Evolutionary conservation across 108 stramenopile genomes (phyloP).

Genomic region (Parmales sp.): DNA sequence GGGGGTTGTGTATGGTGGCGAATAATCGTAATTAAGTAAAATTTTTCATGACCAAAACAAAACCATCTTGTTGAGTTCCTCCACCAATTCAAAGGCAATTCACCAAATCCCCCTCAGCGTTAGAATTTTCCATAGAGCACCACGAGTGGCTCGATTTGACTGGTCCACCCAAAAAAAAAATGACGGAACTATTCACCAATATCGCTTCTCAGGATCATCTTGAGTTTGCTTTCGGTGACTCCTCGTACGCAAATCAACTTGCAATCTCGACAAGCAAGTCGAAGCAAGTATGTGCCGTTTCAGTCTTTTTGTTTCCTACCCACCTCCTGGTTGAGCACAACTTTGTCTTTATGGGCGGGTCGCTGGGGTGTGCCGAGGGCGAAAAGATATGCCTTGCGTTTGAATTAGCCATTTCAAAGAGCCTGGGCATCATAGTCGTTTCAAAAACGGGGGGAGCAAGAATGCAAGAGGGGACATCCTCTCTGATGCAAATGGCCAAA

Average conservation of each 20-base stretch:
- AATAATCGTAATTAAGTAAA: no score
- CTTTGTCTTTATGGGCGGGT: slow-evolving; percentile 19
- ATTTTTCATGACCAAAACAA: no score
- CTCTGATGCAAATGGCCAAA: slow-evolving; percentile 40
- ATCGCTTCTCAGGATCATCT: no score
- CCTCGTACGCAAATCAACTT: background rate
- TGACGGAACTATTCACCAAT: no score
- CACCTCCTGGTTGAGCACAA: slow-evolving; percentile 11
- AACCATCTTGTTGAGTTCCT: no score
- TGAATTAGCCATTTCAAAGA: slow-evolving; percentile 23
- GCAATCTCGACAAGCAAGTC: background rate
- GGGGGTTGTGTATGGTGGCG: no score
- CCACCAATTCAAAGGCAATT: no score
- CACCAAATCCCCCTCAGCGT: no score
- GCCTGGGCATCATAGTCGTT: slow-evolving; percentile 24
- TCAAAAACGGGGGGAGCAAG: slow-evolving; percentile 33
- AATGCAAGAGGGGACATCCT: slow-evolving; percentile 37
- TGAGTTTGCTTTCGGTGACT: no score
- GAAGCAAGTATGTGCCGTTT: background rate
- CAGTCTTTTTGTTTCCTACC: background rate
- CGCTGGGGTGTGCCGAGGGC: slow-evolving; percentile 31
- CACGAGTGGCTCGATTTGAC: no score
- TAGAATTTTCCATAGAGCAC: no score
- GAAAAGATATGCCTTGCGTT: slow-evolving; percentile 33
- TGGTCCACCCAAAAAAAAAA: no score